Evolutionary conservation across 2,329 filamentous ascomycete species (phyloP).

Genomic region (Colletotrichum liriopes): DNA sequence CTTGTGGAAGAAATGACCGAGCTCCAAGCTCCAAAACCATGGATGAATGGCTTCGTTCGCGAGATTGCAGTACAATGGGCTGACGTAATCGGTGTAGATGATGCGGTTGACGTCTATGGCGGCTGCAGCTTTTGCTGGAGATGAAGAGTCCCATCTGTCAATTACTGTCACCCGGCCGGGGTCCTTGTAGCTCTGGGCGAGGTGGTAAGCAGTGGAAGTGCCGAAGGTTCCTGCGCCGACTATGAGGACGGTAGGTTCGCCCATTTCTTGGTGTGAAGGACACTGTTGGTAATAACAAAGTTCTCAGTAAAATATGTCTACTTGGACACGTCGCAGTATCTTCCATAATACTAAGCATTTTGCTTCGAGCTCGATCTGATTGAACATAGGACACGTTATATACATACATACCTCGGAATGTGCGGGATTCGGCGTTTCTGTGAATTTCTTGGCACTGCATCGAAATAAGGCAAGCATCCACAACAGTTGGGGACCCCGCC

Average conservation of each 20-base stretch:
- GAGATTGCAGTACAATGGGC: conserved; percentile 49
- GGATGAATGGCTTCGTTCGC: conserved; percentile 51
- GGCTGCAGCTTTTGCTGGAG: conserved; percentile 43
- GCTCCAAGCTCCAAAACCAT: conserved; percentile 28
- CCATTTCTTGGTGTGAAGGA: neutral
- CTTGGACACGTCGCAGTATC: neutral
- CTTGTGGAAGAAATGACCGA: conserved; percentile 36
- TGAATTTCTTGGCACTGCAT: neutral
- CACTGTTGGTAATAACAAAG: neutral
- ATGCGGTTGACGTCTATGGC: conserved; percentile 56
- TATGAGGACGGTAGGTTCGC: conserved; percentile 53
- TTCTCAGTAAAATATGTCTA: neutral
- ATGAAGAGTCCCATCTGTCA: conserved; percentile 24
- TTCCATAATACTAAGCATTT: neutral
- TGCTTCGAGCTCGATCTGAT: neutral
- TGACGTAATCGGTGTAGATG: conserved; percentile 54
- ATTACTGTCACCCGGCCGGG: conserved; percentile 38
- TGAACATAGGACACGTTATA: too few species aligned
- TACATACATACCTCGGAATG: neutral
- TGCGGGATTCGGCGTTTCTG: conserved; percentile 1
- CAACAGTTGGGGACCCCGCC: neutral
- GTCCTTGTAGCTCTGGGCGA: conserved; percentile 46
- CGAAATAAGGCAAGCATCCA: neutral
- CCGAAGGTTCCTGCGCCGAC: conserved; percentile 67
- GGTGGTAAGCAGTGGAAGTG: conserved; percentile 64